Evolutionary conservation across 2,329 filamentous ascomycete species (phyloP).

Genomic region (Aspergillus udagawae): DNA sequence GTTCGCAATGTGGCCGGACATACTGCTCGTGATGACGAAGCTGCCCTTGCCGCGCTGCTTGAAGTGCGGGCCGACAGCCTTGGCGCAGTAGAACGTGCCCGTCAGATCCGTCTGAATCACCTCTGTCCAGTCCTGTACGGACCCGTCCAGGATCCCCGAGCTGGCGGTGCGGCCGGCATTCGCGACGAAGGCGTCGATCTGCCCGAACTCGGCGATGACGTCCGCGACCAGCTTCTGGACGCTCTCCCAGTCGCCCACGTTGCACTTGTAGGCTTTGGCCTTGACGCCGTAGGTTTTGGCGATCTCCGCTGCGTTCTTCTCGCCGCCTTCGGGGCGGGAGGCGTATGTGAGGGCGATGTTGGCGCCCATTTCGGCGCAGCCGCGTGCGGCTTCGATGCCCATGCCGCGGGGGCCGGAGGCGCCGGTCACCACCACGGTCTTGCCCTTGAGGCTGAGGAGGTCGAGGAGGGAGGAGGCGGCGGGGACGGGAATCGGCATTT

Average conservation of each 20-base stretch:
- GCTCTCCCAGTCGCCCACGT: slow-evolving; percentile 55
- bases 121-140: slow-evolving; percentile 67
- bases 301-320: slow-evolving; percentile 64
- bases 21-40: slow-evolving; percentile 65
- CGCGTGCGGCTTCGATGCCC: slow-evolving; percentile 63
- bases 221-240: slow-evolving; percentile 56
- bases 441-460: slow-evolving; percentile 47
- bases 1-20: slow-evolving; percentile 54
- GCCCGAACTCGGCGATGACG: slow-evolving; percentile 65
- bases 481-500: slow-evolving; percentile 39
- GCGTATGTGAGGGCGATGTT: slow-evolving; percentile 65
- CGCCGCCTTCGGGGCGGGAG: slow-evolving; percentile 57
- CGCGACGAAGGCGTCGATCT: slow-evolving; percentile 64
- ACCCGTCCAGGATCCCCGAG: slow-evolving; percentile 64
- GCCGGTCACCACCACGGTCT: slow-evolving; percentile 46
- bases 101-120: slow-evolving; percentile 84
- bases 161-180: slow-evolving; percentile 69
- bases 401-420: slow-evolving; percentile 61
- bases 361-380: slow-evolving; percentile 62
- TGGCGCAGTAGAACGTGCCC: slow-evolving; percentile 80
- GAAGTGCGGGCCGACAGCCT: slow-evolving; percentile 80
- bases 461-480: slow-evolving; percentile 32
- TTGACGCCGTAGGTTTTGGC: slow-evolving; percentile 59
- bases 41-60: slow-evolving; percentile 61
- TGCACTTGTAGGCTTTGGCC: slow-evolving; percentile 64